phyloP scores from a whole-genome alignment of 768 basidiomycete species.

The Amanita thiersii region DNA sequence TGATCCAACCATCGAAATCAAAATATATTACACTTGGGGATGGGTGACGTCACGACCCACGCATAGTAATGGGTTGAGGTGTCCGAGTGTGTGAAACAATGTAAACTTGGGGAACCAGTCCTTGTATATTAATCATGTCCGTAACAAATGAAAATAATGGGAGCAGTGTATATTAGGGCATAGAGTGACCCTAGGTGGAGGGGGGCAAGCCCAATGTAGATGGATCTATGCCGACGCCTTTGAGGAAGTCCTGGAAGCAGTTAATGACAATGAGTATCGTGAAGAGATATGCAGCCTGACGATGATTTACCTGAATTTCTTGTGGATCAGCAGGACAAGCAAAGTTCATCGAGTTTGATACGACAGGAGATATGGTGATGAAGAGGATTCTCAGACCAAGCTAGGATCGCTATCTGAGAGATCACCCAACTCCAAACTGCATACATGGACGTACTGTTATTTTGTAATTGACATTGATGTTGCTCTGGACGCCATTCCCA shows the following conservation, averaged over 20 bases:
- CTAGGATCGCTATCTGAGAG: conserved; percentile 23
- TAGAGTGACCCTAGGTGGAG: too few species aligned
- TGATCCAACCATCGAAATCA: too few species aligned
- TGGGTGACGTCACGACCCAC: too few species aligned
- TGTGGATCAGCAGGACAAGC: conserved; percentile 46
- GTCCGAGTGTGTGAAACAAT: too few species aligned
- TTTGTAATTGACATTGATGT: conserved; percentile 57
- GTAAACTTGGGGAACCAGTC: too few species aligned
- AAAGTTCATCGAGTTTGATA: conserved; percentile 56
- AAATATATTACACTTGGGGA: too few species aligned
- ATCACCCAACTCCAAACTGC: too few species aligned
- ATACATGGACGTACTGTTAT: too few species aligned
- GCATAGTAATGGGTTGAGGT: too few species aligned
- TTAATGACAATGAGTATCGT: background rate
- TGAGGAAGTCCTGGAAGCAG: conserved; percentile 1
- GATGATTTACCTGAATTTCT: conserved; percentile 5
- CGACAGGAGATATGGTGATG: conserved; percentile 56
- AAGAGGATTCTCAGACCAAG: conserved; percentile 58
- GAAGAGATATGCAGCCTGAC: conserved; percentile 6
- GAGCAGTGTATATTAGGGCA: too few species aligned
- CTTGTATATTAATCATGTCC: too few species aligned
- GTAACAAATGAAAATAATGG: too few species aligned
- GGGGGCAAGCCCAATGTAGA: background rate
- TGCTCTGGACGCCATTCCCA: conserved; percentile 28
- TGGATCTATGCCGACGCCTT: conserved; percentile 1